Conservation (phyloP, 805 yeast genomes). For the Kodamaea nitidulidarum region DNA sequence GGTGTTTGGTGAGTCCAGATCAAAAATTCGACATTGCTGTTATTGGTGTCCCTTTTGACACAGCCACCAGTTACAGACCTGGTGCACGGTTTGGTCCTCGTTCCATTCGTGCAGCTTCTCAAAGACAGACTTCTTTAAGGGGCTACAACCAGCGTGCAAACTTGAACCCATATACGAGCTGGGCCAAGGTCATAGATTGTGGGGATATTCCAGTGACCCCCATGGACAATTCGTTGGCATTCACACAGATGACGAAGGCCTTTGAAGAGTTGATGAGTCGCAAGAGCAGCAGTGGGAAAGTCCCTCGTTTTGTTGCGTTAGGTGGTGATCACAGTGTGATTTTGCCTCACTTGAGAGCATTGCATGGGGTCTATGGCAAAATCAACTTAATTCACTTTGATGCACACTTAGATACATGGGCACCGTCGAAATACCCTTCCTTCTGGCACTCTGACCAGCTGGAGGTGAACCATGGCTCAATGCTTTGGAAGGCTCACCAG, state of each 20-base stretch:
- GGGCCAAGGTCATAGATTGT: conserved; percentile 52
- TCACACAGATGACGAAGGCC: conserved; percentile 50
- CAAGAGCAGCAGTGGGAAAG: conserved; percentile 13
- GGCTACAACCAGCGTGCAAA: conserved; percentile 69
- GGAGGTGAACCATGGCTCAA: conserved; percentile 76
- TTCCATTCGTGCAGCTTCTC: conserved; percentile 64
- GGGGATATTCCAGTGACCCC: conserved; percentile 59
- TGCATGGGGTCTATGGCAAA: conserved; percentile 58
- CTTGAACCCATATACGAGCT: conserved; percentile 45
- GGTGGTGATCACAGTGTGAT: conserved; percentile 85
- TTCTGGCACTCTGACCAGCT: conserved; percentile 55
- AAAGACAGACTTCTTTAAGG: conserved; percentile 62
- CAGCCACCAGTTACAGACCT: conserved; percentile 72
- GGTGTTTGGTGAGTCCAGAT: conserved; percentile 51
- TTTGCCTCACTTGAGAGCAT: conserved; percentile 67
- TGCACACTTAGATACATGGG: conserved; percentile 82
- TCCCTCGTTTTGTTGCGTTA: conserved; percentile 64
- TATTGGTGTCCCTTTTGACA: conserved; percentile 80
- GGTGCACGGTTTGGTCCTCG: conserved; percentile 85
- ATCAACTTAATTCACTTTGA: conserved; percentile 77
- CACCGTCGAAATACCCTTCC: conserved; percentile 66
- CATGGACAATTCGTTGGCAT: conserved; percentile 53
- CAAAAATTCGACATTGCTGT: conserved; percentile 61
- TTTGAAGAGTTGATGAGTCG: conserved; percentile 53
- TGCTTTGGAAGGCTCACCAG: conserved; percentile 76